Base-by-base conservation (phyloP, 371 early-diverging fungal species). In the Thermomucor indicae-seudaticae region DNA sequence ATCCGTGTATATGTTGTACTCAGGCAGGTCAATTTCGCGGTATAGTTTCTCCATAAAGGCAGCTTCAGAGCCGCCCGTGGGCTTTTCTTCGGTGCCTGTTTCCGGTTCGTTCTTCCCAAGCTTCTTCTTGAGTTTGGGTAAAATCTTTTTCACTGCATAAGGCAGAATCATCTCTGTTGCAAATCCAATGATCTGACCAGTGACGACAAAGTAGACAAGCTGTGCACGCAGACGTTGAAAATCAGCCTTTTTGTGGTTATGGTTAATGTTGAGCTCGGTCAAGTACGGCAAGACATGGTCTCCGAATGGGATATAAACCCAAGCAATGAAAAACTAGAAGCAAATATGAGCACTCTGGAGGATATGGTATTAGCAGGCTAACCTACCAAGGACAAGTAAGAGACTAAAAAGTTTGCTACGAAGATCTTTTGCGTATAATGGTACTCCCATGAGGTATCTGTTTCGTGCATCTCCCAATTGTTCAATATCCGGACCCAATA, bases 1-100 rank as follows among this genome's bases (percentile, higher is more conserved):
- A 59, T 95, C 95, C 30, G 84, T 85, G 49, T 86, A 91, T 27
- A 90, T 83, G 57, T 86, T 83, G 58, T 95, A 93, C 35, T 74
- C 82, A 5, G 86, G 85, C 49, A 88, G 62, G n/a, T 55, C 80
- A 10, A 70, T 73, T 45, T 84, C 74, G 32, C 64, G 68, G 38
- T 70, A 41, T 5, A 80, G 63, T 10, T 72, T 70, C 31, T 72
- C 63, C 62, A 81, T 63, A 30, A 83, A 75, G 8, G 47, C 47
- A 28, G 58, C 55, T 60, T 71, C 71, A 12, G 49, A 20, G 51
- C 44, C 27, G 44, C 12, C 32, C 51, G 52, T 4, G 50, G 14
- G 17, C 12, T 29, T 28, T 35, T 43, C 16, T 20, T 62, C 46
- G 46, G 50, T 59, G 42, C 42, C 53, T 20, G 40, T 23, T n/a